Evolutionary conservation across 768 basidiomycete genomes (phyloP).

Genomic region (Termitomyces bulborhizus): DNA sequence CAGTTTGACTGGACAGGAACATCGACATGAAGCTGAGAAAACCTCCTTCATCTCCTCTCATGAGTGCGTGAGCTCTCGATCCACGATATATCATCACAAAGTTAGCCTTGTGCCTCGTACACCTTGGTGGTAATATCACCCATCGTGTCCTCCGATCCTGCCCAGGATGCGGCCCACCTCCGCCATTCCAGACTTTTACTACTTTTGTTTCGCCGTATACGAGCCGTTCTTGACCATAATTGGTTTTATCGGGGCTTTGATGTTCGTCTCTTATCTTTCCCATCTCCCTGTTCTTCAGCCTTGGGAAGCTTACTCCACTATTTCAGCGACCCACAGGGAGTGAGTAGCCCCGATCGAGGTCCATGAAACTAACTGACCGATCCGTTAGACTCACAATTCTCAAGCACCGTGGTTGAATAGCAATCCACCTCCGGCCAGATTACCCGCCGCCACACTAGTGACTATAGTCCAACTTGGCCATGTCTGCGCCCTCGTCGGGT

Average conservation of each 20-base stretch:
- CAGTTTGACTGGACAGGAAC: conserved; percentile 10
- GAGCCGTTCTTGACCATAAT: conserved; percentile 62
- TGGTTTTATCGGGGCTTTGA: conserved; percentile 61
- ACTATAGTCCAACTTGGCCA: conserved; percentile 73
- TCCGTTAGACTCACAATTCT: conserved; percentile 55
- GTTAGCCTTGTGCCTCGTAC: neutral
- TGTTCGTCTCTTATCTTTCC: conserved; percentile 23
- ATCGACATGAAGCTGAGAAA: conserved; percentile 15
- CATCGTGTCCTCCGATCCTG: conserved; percentile 1
- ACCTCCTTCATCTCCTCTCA: conserved; percentile 11
- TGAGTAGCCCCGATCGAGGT: conserved; percentile 24
- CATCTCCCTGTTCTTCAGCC: neutral
- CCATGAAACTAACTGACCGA: neutral
- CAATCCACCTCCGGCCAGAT: conserved; percentile 36
- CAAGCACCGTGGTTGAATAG: conserved; percentile 69
- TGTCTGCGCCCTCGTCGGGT: conserved; percentile 67
- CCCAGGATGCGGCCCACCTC: conserved; percentile 40
- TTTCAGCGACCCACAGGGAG: conserved; percentile 54
- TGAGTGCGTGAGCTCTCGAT: conserved; percentile 8
- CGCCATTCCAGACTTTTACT: conserved; percentile 70
- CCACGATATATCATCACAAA: neutral
- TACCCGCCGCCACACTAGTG: conserved; percentile 60
- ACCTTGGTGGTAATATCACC: conserved; percentile 8
- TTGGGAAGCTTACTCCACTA: conserved; percentile 5
- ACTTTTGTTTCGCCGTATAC: conserved; percentile 65